Conservation (phyloP, 2,329 filamentous ascomycete species). For the Cryoendolithus antarcticus region DNA sequence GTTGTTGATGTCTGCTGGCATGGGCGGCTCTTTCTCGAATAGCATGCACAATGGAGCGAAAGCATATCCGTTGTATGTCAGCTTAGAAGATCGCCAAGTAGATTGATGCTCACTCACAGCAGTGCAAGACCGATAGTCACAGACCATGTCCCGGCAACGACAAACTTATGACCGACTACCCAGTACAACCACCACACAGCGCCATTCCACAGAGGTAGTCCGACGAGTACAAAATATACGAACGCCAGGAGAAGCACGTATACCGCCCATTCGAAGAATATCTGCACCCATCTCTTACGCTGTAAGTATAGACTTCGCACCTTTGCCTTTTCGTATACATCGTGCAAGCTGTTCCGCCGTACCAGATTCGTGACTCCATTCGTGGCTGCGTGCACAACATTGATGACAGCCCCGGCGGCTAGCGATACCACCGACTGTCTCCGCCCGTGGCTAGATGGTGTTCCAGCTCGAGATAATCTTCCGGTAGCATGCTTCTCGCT, state of each 20-base stretch:
- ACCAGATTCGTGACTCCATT: not conserved
- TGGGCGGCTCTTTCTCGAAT: constrained; percentile 23
- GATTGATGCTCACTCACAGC: too few relatives aligned
- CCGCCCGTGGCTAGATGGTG: too few relatives aligned
- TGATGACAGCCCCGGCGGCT: too few relatives aligned
- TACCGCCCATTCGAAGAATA: constrained; percentile 27
- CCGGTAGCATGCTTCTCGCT: too few relatives aligned
- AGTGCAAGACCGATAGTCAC: constrained; percentile 18
- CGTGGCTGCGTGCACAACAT: too few relatives aligned
- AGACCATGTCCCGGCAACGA: too few relatives aligned
- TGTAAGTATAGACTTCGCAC: constrained; percentile 9
- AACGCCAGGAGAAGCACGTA: constrained; percentile 27
- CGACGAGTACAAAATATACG: constrained; percentile 36
- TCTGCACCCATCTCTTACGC: constrained; percentile 22
- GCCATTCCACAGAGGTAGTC: constrained; percentile 35
- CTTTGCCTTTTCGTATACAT: constrained; percentile 15
- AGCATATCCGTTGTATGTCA: constrained; percentile 7
- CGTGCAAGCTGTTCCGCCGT: constrained; percentile 6
- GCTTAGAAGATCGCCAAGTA: too few relatives aligned
- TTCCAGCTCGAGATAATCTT: too few relatives aligned
- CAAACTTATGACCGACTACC: too few relatives aligned
- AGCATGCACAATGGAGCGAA: constrained; percentile 20
- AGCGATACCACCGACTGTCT: too few relatives aligned
- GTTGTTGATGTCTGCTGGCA: constrained; percentile 11
- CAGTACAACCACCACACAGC: constrained; percentile 27